Conservation (phyloP, 1,284 basidiomycete species). For the Termitomyces sp. region DNA sequence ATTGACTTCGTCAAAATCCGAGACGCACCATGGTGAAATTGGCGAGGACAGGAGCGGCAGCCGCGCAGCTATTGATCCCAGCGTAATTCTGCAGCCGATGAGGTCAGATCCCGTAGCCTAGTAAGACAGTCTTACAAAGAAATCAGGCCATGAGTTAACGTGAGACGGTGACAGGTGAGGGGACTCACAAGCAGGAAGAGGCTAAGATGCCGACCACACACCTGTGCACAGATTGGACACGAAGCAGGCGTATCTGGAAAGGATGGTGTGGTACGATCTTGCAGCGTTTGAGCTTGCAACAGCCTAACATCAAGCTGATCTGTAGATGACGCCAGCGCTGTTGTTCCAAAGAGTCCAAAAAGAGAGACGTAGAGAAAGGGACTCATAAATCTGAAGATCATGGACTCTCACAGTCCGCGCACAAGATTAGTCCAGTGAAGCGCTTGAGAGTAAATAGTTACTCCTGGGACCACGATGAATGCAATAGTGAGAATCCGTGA, state of each 20-base stretch:
- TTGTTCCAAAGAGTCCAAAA: conserved; percentile 5
- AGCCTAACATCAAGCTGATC: background rate
- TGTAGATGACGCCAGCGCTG: conserved; percentile 7
- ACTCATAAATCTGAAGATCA: conserved; percentile 7
- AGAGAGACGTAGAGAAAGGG: conserved; percentile 3
- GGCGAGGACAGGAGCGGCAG: conserved; percentile 53
- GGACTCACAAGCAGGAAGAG: conserved; percentile 3
- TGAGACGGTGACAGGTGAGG: background rate
- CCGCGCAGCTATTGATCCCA: conserved; percentile 51
- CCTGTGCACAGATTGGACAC: conserved; percentile 49
- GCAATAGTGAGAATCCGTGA: background rate
- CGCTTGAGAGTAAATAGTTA: background rate
- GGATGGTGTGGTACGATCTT: conserved; percentile 33
- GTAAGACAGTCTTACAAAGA: background rate
- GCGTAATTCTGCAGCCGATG: conserved; percentile 37
- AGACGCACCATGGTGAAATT: conserved; percentile 49
- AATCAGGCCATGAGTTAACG: background rate
- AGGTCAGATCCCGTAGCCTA: background rate
- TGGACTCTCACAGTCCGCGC: background rate
- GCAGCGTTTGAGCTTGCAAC: conserved; percentile 10
- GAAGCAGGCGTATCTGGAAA: conserved; percentile 50
- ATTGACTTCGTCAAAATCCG: background rate
- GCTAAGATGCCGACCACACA: conserved; percentile 16
- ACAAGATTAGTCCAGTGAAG: background rate
- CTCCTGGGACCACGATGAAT: background rate